A percentile compares a stretch with the other conserved stretches of the same genome.
phyloP scores from a whole-genome alignment of 176 grass and related monocot genomes.

The Tillandsia fasciculata region DNA sequence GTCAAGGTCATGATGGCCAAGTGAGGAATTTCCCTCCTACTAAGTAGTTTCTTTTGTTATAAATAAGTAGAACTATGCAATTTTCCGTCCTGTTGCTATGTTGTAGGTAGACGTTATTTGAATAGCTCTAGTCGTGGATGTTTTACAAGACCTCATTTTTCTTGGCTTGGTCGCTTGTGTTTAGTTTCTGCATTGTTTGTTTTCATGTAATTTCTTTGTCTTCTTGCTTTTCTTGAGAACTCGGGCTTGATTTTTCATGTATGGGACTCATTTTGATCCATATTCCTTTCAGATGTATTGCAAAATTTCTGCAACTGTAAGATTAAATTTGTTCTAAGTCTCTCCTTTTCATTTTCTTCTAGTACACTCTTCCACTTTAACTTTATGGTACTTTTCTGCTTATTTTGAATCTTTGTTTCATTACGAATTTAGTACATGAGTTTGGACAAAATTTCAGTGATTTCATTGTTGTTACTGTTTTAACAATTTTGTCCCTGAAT shows the following conservation, averaged over 20 bases:
- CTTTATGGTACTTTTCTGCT: too few species aligned
- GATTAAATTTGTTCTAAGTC: not conserved
- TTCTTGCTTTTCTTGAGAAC: not conserved
- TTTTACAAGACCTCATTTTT: not conserved
- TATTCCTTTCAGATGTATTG: not conserved
- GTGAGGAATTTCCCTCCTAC: constrained; percentile 21
- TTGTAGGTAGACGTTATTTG: not conserved
- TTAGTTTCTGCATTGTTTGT: not conserved
- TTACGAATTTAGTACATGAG: too few species aligned
- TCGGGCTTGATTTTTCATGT: not conserved
- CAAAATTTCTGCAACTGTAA: not conserved
- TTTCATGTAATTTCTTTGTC: not conserved
- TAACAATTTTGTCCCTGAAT: too few species aligned
- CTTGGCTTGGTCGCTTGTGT: not conserved
- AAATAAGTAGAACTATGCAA: not conserved
- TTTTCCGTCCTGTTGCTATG: not conserved
- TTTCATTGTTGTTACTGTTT: too few species aligned
- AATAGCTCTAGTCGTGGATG: not conserved
- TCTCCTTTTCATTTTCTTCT: too few species aligned
- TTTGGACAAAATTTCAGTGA: too few species aligned
- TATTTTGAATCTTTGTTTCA: too few species aligned
- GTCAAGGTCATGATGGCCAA: constrained; percentile 82
- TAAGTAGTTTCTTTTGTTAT: not conserved
- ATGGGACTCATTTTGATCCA: not conserved
- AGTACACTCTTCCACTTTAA: too few species aligned